A percentile compares a stretch with the other conserved stretches of the same genome.
These are phyloP conservation scores for Sonneratia caseolaris DNA, from an alignment of 345 rosid species.

Conservation along the genomic window DNA sequence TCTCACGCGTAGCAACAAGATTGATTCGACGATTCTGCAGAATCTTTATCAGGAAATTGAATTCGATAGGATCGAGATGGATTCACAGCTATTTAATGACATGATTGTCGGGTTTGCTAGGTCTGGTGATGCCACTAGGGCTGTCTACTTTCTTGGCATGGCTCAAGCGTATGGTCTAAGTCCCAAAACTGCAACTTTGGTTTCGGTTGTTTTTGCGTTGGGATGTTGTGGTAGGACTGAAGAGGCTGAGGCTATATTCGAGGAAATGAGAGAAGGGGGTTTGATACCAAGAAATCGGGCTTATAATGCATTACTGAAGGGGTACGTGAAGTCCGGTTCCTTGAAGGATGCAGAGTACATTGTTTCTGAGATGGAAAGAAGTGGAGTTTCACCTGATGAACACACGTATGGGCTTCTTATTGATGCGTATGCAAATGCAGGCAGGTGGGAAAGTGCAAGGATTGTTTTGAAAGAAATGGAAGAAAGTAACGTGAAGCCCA, in stretches of 20 bases:
- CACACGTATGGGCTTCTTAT: conserved; percentile 66
- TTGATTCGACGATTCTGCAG: conserved; percentile 54
- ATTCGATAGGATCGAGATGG: conserved; percentile 64
- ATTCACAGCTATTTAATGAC: conserved; percentile 71
- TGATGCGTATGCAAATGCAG: conserved; percentile 84
- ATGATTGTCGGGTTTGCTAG: conserved; percentile 75
- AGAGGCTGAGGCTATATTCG: conserved; percentile 94
- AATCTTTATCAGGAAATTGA: conserved; percentile 62
- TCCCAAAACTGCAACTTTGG: conserved; percentile 49
- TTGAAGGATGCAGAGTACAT: conserved; percentile 68
- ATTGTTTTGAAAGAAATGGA: conserved; percentile 94
- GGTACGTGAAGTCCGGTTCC: conserved; percentile 65
- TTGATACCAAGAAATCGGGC: conserved; percentile 66
- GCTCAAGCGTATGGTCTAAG: conserved; percentile 72
- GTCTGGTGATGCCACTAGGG: conserved; percentile 59
- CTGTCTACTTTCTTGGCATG: conserved; percentile 55
- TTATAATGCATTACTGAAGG: conserved; percentile 79
- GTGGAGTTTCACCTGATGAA: conserved; percentile 77
- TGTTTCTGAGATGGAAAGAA: conserved; percentile 84
- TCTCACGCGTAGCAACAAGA: conserved; percentile 50
- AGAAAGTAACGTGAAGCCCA: conserved; percentile 56
- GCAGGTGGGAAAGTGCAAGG: conserved; percentile 93
- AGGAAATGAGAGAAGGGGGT: conserved; percentile 77
- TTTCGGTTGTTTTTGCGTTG: conserved; percentile 49
- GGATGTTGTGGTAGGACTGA: conserved; percentile 51